These are phyloP conservation scores for Calonectria hawksworthii DNA, from an alignment of 2,329 filamentous ascomycete species.

Conservation along the genomic window DNA sequence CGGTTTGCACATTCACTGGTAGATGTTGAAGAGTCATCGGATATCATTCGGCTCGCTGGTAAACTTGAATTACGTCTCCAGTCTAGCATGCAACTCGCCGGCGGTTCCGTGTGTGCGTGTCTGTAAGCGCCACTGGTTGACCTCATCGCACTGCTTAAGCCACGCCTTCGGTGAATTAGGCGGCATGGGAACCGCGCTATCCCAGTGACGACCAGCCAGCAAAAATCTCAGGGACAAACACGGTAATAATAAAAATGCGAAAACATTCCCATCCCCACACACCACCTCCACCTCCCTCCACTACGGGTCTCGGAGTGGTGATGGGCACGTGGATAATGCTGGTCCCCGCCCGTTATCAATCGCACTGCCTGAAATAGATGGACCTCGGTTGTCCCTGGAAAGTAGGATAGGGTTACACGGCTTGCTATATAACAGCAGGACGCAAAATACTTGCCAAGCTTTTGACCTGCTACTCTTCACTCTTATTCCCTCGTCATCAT, in stretches of 20 bases:
- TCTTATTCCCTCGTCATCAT: slow-evolving; percentile 20
- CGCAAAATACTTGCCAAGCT: not conserved
- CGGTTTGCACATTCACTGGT: slow-evolving; percentile 30
- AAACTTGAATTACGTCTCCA: not conserved
- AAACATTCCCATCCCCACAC: not conserved
- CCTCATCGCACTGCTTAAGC: not conserved
- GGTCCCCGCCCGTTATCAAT: slow-evolving; percentile 13
- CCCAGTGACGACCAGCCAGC: not conserved
- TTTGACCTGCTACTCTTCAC: not conserved
- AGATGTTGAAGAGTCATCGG: not conserved
- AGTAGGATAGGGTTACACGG: too few relatives aligned
- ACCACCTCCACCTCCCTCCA: slow-evolving; percentile 3
- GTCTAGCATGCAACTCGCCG: not conserved
- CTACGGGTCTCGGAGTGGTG: not conserved
- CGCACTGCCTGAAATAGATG: not conserved
- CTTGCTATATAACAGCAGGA: not conserved
- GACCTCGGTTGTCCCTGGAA: not conserved
- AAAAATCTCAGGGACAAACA: slow-evolving; percentile 25
- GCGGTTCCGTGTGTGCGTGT: not conserved
- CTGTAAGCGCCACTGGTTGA: not conserved
- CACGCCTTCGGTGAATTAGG: not conserved
- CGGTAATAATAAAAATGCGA: not conserved
- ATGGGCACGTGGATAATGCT: slow-evolving; percentile 22
- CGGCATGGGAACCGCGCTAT: not conserved
- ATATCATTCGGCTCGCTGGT: not conserved